Evolutionary conservation across 805 yeast genomes (phyloP).

Genomic region (Pichia insulana): DNA sequence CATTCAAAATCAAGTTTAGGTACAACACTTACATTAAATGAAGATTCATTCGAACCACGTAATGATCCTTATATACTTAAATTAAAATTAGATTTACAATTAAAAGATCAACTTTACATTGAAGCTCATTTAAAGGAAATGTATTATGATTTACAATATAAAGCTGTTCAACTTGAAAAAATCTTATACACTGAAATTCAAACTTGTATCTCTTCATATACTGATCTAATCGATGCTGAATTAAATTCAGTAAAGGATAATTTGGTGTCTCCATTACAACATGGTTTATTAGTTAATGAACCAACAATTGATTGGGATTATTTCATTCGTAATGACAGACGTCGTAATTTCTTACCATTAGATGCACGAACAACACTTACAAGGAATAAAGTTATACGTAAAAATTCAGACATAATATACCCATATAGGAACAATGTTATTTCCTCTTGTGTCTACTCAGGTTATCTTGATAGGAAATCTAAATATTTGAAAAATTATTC

Average conservation of each 20-base stretch:
- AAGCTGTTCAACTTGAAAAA: conserved; percentile 57
- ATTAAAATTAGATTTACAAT: conserved; percentile 53
- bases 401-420: conserved; percentile 42
- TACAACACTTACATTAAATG: conserved; percentile 18
- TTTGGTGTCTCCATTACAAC: conserved; percentile 44
- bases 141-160: conserved; percentile 51
- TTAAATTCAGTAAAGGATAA: conserved; percentile 37
- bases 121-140: conserved; percentile 63
- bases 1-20: conserved; percentile 27
- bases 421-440: conserved; percentile 45
- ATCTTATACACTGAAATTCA: conserved; percentile 58
- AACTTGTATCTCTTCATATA: conserved; percentile 43
- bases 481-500: conserved; percentile 54
- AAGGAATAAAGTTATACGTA: conserved; percentile 33
- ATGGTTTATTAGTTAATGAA: conserved; percentile 46
- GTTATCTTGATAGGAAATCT: conserved; percentile 51
- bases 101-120: conserved; percentile 53
- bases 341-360: conserved; percentile 34
- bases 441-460: conserved; percentile 49
- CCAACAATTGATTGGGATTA: conserved; percentile 65
- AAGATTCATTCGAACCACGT: conserved; percentile 19
- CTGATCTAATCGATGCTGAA: conserved; percentile 44
- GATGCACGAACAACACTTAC: conserved; percentile 22
- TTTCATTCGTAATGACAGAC: conserved; percentile 40
- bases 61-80: conserved; percentile 59